Evolutionary conservation across 768 basidiomycete species (phyloP), one percentile per base, ranked within the genome.

Genomic region (Lactarius hengduanensis): DNA sequence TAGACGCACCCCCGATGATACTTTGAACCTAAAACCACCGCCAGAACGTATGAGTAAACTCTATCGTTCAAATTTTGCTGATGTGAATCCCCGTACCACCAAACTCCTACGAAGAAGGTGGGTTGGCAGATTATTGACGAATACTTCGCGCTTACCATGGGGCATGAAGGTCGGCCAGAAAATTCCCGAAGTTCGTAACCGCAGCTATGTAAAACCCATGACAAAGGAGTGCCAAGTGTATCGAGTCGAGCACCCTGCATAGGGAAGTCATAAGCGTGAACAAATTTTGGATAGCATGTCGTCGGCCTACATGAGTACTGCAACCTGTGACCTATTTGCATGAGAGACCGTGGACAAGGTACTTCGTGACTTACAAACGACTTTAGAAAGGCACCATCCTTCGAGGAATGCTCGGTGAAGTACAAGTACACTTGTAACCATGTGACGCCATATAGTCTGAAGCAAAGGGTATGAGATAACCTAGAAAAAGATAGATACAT

Each of bases 391-490:
- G 9, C 6, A 22, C 50, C 28, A 40, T 66, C 65, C n/a, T 22
- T 36, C 20, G 57, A 47, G n/a, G 55, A 57, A 57, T 66, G 61
- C 28, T 66, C 43, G 22, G 61, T 57, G n/a, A 50, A 66, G 45
- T 66, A 66, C 30, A 62, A 16, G 38, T 66, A 66, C 22, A 66
- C 57, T 20, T 66, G 65, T 32, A 66, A 40, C 61, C 56, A 66
- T 26, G 65, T 63, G 38, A 66, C 50, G 6, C 65, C 65, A 34
- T 66, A 66, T 20, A 66, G 15, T 57, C 65, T 65, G 32, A 6
- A 55, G 30, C 2, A 28, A 30, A 60, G n/a, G 13, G 41, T 28
- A 22, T 26, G 10, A 20, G 53, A 40, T 18, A 28, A 28, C 30
- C 3, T 20, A 26, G 34, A 41, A 18, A 58, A 50, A 47, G 32